A percentile compares a stretch with the other conserved stretches of the same genome.
These are phyloP conservation scores for Geotrichum australiense DNA, from an alignment of 1,139 yeast genomes.

Conservation along the genomic window DNA sequence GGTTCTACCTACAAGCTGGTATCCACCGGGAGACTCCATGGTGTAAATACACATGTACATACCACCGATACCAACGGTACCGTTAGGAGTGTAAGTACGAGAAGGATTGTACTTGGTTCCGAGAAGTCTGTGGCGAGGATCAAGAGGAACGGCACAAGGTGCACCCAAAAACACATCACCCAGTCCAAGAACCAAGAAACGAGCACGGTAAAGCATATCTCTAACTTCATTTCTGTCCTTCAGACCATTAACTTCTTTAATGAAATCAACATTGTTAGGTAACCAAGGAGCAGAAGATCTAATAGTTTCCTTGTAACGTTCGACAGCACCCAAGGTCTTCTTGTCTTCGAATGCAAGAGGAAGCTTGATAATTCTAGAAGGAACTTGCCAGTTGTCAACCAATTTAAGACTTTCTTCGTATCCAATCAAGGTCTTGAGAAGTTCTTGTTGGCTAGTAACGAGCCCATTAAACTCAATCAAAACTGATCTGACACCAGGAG, in stretches of 20 bases:
- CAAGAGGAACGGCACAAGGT: conserved; percentile 96
- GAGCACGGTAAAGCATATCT: conserved; percentile 79
- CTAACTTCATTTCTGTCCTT: conserved; percentile 61
- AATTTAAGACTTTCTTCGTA: conserved; percentile 69
- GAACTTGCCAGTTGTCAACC: conserved; percentile 77
- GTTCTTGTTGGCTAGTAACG: conserved; percentile 47
- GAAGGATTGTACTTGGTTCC: conserved; percentile 96
- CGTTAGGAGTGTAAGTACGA: conserved; percentile 91
- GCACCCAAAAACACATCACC: conserved; percentile 98
- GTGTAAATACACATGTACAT: conserved; percentile 98
- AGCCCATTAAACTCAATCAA: conserved; percentile 71
- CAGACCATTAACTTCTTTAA: conserved; percentile 79
- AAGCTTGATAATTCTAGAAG: conserved; percentile 70
- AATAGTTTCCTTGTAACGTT: conserved; percentile 87
- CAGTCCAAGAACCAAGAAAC: conserved; percentile 85
- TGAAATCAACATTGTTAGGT: conserved; percentile 93
- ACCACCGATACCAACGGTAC: conserved; percentile 97
- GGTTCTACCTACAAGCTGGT: conserved; percentile 93
- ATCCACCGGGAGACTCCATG: conserved; percentile 98
- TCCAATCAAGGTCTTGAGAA: conserved; percentile 58
- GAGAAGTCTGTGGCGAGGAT: conserved; percentile 86
- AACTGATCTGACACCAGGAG: conserved; percentile 94
- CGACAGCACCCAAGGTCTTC: conserved; percentile 80
- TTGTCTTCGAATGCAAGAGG: conserved; percentile 97
- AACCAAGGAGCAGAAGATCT: conserved; percentile 94